Evolutionary conservation across 164 flowering plant genomes (phyloP).

Genomic region (Paratinospora sagittata): DNA sequence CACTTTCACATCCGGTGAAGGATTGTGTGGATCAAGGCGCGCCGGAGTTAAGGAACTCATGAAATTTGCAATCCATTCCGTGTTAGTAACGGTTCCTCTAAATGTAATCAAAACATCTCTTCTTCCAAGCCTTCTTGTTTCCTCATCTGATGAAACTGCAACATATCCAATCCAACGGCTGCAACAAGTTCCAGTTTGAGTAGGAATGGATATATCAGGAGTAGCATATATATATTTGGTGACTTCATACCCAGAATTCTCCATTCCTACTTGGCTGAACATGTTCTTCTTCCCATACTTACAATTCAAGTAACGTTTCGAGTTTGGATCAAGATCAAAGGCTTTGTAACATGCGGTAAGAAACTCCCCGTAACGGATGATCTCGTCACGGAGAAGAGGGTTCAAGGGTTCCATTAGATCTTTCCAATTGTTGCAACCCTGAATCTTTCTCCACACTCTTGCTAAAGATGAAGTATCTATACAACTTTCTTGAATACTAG

Average conservation of each 20-base stretch:
- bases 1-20: conserved; percentile 53
- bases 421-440: conserved; percentile 68
- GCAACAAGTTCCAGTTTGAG: conserved; percentile 30
- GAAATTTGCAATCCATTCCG: conserved; percentile 74
- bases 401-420: conserved; percentile 52
- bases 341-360: conserved; percentile 63
- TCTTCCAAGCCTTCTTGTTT: conserved; percentile 45
- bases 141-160: conserved; percentile 52
- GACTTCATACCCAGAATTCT: conserved; percentile 48
- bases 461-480: conserved; percentile 20
- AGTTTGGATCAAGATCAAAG: conserved; percentile 62
- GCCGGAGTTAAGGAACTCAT: conserved; percentile 75
- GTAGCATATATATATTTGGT: conserved; percentile 82
- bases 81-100: conserved; percentile 67
- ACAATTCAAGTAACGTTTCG: conserved; percentile 60
- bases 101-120: conserved; percentile 61
- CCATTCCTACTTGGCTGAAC: conserved; percentile 46
- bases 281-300: conserved; percentile 56
- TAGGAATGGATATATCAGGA: conserved; percentile 48
- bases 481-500: not conserved
- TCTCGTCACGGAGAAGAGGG: conserved; percentile 58
- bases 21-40: conserved; percentile 48
- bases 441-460: conserved; percentile 57
- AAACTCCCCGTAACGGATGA: conserved; percentile 66
- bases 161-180: conserved; percentile 80